A percentile compares a stretch with the other conserved stretches of the same genome.
Evolutionary conservation across 169 alveolate genomes (phyloP).

Genomic region (Eimeria brunetti): DNA sequence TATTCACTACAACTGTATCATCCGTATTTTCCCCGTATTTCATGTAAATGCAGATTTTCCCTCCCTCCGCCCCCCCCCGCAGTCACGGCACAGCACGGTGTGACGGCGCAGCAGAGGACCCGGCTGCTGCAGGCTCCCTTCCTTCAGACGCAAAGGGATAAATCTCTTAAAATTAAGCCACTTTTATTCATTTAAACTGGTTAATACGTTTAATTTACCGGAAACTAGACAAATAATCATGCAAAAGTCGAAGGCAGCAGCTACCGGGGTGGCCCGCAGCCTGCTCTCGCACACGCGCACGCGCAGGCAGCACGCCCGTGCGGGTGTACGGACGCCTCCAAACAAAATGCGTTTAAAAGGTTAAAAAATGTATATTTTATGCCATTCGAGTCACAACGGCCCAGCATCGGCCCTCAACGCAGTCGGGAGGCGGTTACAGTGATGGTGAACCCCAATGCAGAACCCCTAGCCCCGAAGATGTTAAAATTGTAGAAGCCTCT

Average conservation of each 20-base stretch:
- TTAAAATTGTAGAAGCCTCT: neutral
- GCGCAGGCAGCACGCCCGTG: neutral
- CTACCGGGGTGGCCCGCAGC: neutral
- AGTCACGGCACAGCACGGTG: conserved; percentile 1
- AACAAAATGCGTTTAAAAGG: neutral
- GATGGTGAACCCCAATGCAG: neutral
- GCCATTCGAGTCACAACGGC: neutral
- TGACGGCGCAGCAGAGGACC: conserved; percentile 18
- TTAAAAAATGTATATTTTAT: neutral
- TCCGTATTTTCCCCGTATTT: neutral
- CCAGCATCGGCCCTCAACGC: neutral
- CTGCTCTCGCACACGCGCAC: neutral
- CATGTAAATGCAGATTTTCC: neutral
- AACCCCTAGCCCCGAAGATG: neutral
- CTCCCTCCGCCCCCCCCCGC: neutral
- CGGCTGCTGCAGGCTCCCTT: neutral
- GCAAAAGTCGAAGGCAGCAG: neutral
- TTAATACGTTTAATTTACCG: neutral
- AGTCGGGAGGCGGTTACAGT: neutral
- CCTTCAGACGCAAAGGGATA: neutral
- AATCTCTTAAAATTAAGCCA: neutral
- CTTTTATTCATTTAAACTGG: neutral
- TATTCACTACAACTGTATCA: neutral
- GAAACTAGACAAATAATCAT: neutral
- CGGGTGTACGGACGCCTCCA: neutral